These are phyloP conservation scores for Botrytis byssoidea DNA, from an alignment of 2,329 filamentous ascomycete species.

Conservation along the genomic window DNA sequence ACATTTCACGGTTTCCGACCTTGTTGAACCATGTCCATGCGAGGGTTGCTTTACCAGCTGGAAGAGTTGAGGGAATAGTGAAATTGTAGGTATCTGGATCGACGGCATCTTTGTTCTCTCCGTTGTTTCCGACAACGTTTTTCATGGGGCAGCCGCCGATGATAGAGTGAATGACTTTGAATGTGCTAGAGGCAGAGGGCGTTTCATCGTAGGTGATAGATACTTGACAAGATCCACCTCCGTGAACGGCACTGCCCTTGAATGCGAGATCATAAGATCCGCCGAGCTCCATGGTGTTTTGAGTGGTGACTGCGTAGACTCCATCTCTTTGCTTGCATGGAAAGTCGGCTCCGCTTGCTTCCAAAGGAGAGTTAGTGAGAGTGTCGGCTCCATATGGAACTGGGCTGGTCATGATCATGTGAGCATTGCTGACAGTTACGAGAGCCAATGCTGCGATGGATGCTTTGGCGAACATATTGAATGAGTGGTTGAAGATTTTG, in stretches of 20 bases:
- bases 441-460: slow-evolving; percentile 54
- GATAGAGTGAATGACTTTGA: slow-evolving; percentile 87
- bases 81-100: slow-evolving; percentile 64
- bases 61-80: slow-evolving; percentile 68
- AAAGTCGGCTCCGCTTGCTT: slow-evolving; percentile 61
- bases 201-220: slow-evolving; percentile 75
- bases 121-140: slow-evolving; percentile 57
- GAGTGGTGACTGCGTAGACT: slow-evolving; percentile 45
- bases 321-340: slow-evolving; percentile 72
- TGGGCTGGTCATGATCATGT: slow-evolving; percentile 73
- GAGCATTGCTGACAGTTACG: slow-evolving; percentile 62
- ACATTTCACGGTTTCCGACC: slow-evolving; percentile 90
- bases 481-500: slow-evolving; percentile 22
- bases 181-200: slow-evolving; percentile 65
- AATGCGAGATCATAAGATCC: slow-evolving; percentile 62
- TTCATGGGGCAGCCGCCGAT: slow-evolving; percentile 78
- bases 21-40: slow-evolving; percentile 97
- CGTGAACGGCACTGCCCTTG: slow-evolving; percentile 73
- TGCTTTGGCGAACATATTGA: slow-evolving; percentile 51
- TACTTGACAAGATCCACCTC: slow-evolving; percentile 90
- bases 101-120: slow-evolving; percentile 44
- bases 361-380: slow-evolving; percentile 61
- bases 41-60: slow-evolving; percentile 73
- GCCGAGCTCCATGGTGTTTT: slow-evolving; percentile 61
- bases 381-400: slow-evolving; percentile 55